Percentiles rank a stretch among this genome's conserved stretches.
These are phyloP conservation scores for Saccharomycopsis fermentans DNA, from an alignment of 805 yeast species.

Conservation along the genomic window DNA sequence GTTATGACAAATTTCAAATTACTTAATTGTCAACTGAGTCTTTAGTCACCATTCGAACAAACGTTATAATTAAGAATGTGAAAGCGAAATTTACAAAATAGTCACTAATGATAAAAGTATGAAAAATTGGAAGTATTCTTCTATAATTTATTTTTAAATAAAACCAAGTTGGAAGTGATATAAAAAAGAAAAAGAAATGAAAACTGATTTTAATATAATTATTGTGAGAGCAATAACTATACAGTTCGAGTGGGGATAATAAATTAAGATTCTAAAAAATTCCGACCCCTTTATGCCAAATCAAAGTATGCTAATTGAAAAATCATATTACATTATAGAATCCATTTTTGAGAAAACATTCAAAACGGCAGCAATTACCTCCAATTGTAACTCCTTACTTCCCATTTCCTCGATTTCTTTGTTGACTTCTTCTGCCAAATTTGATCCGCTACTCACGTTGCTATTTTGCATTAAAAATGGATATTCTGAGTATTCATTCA, in stretches of 20 bases:
- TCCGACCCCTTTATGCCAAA: too few relatives aligned
- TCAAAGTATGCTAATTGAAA: neutral
- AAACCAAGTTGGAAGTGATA: neutral
- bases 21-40: too few relatives aligned
- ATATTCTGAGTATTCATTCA: slow-evolving; percentile 71
- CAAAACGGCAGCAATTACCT: slow-evolving; percentile 86
- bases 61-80: neutral
- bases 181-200: neutral
- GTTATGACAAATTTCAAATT: too few relatives aligned
- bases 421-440: slow-evolving; percentile 42
- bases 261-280: too few relatives aligned
- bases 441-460: slow-evolving; percentile 61
- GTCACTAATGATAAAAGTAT: neutral
- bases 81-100: neutral
- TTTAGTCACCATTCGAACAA: too few relatives aligned
- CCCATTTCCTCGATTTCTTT: slow-evolving; percentile 41
- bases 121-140: neutral
- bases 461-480: slow-evolving; percentile 63
- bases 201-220: neutral
- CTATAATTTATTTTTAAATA: neutral
- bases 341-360: slow-evolving; percentile 90
- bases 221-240: neutral
- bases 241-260: neutral
- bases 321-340: slow-evolving; percentile 48
- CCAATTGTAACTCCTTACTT: slow-evolving; percentile 58